A percentile compares a stretch with the other conserved stretches of the same genome.
phyloP scores from a whole-genome alignment of 192 early-diverging fungal genomes.

The Coemansia sp. region DNA sequence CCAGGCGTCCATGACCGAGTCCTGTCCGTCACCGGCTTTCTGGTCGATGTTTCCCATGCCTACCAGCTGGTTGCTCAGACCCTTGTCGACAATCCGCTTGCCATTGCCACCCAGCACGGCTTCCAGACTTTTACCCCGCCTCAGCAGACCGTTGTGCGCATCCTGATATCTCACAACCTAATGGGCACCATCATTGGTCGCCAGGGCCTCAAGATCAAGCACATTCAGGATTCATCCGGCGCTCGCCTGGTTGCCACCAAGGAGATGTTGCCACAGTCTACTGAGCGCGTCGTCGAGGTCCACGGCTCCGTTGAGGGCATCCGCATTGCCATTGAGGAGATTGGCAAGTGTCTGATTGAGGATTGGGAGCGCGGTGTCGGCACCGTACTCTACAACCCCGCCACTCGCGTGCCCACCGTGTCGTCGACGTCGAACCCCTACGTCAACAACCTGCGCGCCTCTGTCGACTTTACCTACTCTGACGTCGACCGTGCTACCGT shows the following conservation, averaged over 20 bases:
- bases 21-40: conserved; percentile 73
- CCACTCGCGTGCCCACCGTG: conserved; percentile 57
- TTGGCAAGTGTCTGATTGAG: conserved; percentile 83
- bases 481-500: conserved; percentile 38
- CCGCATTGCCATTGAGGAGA: conserved; percentile 80
- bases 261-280: conserved; percentile 90
- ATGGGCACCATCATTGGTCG: conserved; percentile 96
- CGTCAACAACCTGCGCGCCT: conserved; percentile 53
- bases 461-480: conserved; percentile 46
- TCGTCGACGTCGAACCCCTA: conserved; percentile 56
- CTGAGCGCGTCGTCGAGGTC: conserved; percentile 90
- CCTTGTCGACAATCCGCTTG: conserved; percentile 74
- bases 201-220: conserved; percentile 91
- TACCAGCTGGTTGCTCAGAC: conserved; percentile 83
- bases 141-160: conserved; percentile 68
- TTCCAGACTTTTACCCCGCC: conserved; percentile 58
- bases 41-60: conserved; percentile 76
- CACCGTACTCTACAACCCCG: conserved; percentile 85
- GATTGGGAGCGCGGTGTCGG: conserved; percentile 84
- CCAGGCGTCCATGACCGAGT: conserved; percentile 87
- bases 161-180: conserved; percentile 88
- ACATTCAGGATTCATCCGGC: conserved; percentile 90
- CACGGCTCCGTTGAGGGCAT: conserved; percentile 85
- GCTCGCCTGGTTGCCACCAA: conserved; percentile 87
- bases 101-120: conserved; percentile 48